Base-by-base conservation (phyloP, 2,329 filamentous ascomycete genomes). In the Kalaharituber pfeilii region DNA sequence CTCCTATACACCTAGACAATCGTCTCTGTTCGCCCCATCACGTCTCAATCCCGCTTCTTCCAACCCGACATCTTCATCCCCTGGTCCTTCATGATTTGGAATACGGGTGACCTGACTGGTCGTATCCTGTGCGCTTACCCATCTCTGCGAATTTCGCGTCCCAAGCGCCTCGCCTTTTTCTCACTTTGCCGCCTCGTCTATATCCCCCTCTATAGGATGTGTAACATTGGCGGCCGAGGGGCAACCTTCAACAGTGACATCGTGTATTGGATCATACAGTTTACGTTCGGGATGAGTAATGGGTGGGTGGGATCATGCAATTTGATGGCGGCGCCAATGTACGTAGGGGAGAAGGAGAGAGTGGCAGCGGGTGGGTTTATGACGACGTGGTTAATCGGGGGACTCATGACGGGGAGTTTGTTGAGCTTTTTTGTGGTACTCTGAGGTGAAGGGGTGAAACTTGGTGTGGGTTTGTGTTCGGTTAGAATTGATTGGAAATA, bases 311-410 rank as follows among this genome's bases (percentile, higher is more conserved):
- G 84, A 27, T 86, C 84, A 54, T 83, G 77, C 62, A 86, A 84
- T 67, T 96, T 98, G 88, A 94, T 96, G 78, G 83, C 83, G 1
- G 82, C 87, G 0, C 78, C 77, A 0, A 79, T 84, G 61, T 89
- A 81, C 77, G 88, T 96, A 1, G 81, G 82, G 3, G 78, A 82
- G 1, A 79, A 81, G 8, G 89, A 98, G 71, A 75, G 84, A 29
- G 87, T 94, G 70, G 88, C 86, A 5, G 81, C 87, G 0, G 91
- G 89, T 49, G 86, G 84, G 1, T 96, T 96, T 67, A 96, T 98
- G 91, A 83, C 54, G 2, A 68, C 95, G 59, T 86, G 82, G 67
- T 76, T 96, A n/a, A 85, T 95, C 18, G 79, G 77, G 4, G 91
- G 91, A 0, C 69, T 96, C 68, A 78, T 86, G 1, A 74, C 75